phyloP scores from a whole-genome alignment of 2,329 filamentous ascomycete genomes.

The Scytalidium lignicola region DNA sequence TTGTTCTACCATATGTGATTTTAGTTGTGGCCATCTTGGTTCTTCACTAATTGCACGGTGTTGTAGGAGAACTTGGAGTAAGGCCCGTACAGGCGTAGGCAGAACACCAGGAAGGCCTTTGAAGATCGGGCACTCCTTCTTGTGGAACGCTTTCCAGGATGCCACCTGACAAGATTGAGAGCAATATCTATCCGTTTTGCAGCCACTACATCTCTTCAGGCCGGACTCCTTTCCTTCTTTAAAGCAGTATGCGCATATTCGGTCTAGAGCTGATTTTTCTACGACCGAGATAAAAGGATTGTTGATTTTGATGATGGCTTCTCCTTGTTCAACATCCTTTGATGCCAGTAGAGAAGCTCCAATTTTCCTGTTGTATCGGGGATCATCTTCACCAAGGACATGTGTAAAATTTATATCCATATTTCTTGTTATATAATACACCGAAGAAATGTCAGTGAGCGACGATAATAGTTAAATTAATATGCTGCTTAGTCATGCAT shows the following conservation, averaged over 20 bases:
- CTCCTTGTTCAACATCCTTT: slow-evolving; percentile 10
- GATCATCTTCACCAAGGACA: not conserved
- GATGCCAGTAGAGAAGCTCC: not conserved
- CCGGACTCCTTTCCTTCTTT: slow-evolving; percentile 5
- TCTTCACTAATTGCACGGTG: slow-evolving; percentile 23
- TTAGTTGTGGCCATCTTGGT: slow-evolving; percentile 32
- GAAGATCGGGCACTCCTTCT: slow-evolving; percentile 47
- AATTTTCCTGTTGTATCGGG: not conserved
- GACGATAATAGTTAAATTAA: too few species aligned
- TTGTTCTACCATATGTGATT: slow-evolving; percentile 41
- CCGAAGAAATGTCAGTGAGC: too few species aligned
- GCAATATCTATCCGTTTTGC: slow-evolving; percentile 52
- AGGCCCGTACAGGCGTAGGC: slow-evolving; percentile 50
- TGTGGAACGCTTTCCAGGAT: slow-evolving; percentile 49
- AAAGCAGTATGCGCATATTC: slow-evolving; percentile 23
- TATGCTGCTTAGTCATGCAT: too few species aligned
- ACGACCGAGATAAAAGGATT: slow-evolving; percentile 21
- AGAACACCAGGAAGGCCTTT: slow-evolving; percentile 33
- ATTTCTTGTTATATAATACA: too few species aligned
- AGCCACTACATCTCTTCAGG: slow-evolving; percentile 42
- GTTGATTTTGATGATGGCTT: slow-evolving; percentile 16
- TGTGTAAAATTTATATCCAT: not conserved
- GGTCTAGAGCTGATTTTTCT: slow-evolving; percentile 21
- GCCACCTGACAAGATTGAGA: slow-evolving; percentile 45
- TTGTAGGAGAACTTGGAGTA: slow-evolving; percentile 45